Conservation (phyloP, 192 early-diverging fungal genomes). For the Entrophospora sp. region DNA sequence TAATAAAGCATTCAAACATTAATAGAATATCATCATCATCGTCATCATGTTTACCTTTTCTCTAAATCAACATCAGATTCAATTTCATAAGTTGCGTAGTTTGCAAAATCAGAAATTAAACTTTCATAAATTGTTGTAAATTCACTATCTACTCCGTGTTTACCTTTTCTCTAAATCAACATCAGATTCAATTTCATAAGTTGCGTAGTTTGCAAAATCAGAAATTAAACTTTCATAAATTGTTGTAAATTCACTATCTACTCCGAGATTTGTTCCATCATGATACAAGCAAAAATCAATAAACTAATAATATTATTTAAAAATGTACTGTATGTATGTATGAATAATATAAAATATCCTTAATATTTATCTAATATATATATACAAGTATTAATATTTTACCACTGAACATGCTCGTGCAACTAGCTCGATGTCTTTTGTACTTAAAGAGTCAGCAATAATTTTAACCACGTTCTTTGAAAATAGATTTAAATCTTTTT, state of each 20-base stretch:
- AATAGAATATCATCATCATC: no score
- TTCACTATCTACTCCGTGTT: slow-evolving; percentile 62
- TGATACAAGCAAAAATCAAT: slow-evolving; percentile 61
- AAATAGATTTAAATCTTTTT: slow-evolving; percentile 71
- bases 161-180: no score
- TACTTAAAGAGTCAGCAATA: slow-evolving; percentile 48
- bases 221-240: slow-evolving; percentile 49
- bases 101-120: slow-evolving; percentile 46
- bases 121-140: slow-evolving; percentile 47
- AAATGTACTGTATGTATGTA: no score
- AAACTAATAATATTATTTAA: no score
- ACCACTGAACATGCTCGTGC: slow-evolving; percentile 53
- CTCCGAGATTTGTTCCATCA: slow-evolving; percentile 58
- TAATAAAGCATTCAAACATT: no score
- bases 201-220: slow-evolving; percentile 41
- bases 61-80: slow-evolving; percentile 11
- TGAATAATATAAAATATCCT: no score
- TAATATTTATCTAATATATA: neutral
- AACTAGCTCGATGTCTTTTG: slow-evolving; percentile 51
- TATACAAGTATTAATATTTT: neutral
- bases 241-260: slow-evolving; percentile 53
- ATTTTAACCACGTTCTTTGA: slow-evolving; percentile 70
- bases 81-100: slow-evolving; percentile 28
- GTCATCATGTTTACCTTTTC: no score
- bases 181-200: slow-evolving; percentile 21